Base-by-base conservation (phyloP, 768 basidiomycete species). In the Mycena alexandri region DNA sequence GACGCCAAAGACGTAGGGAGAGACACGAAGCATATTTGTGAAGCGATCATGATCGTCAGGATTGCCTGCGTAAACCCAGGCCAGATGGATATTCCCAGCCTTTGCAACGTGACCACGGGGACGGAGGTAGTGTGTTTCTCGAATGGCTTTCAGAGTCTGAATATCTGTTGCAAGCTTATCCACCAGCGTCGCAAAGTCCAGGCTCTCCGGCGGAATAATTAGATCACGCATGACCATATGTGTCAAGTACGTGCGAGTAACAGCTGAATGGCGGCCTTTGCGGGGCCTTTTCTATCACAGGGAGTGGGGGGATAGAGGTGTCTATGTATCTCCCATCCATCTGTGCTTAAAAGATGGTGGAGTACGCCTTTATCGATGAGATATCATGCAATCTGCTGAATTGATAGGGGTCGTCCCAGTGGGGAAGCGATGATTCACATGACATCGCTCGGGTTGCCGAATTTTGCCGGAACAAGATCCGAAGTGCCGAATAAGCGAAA, bases 1-100 rank as follows among this genome's bases (percentile, higher is more conserved):
- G 17, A 69, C 56, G 10, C 68, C n/a, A 55, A 79, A 81, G 2
- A 75, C 62, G n/a, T 60, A 42, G 33, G 79, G 79, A 0, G 72
- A 71, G 24, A 79, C 72, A 41, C 72, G 64, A 24, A 77, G 68
- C 71, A 76, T 75, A 13, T 44, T 72, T 33, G 62, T 22, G 55
- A 76, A 75, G 16, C 70, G 71, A 42, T 65, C 42, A 48, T 75
- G 68, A 7, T 25, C n/a, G n/a, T n/a, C n/a, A n/a, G n/a, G n/a
- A n/a, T n/a, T n/a, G n/a, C n/a, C n/a, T n/a, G n/a, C n/a, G 25
- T 50, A 50, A 10, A 50, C 48, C 48, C 48, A 52, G 21, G 24
- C 50, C 1, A 29, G 50, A 33, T 52, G 25, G 9, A 52, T n/a
- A n/a, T n/a, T n/a, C n/a, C n/a, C n/a, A n/a, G n/a, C n/a, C n/a